These are phyloP conservation scores for Lablab purpureus DNA, from an alignment of 306 rosid genomes.

Conservation along the genomic window DNA sequence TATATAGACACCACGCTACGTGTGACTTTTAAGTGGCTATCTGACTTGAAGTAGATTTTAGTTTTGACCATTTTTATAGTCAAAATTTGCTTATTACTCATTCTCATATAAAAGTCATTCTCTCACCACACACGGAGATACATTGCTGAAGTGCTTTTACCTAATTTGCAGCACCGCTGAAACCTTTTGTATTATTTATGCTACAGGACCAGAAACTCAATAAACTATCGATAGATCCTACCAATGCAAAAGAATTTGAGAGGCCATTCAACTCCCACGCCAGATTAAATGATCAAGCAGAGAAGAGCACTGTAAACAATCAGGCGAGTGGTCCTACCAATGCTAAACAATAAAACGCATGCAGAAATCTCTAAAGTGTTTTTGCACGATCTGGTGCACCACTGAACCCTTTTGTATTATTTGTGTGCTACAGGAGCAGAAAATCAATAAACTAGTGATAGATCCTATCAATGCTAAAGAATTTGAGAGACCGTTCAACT, in stretches of 20 bases:
- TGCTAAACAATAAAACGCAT: background rate
- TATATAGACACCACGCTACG: background rate
- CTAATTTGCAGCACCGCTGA: constrained; percentile 4
- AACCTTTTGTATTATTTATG: constrained; percentile 18
- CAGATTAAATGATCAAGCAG: constrained; percentile 61
- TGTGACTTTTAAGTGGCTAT: background rate
- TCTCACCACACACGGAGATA: background rate
- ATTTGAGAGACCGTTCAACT: constrained; percentile 68
- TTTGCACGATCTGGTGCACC: constrained; percentile 24
- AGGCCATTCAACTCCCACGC: constrained; percentile 65
- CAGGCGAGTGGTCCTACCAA: constrained; percentile 51
- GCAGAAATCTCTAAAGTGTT: background rate
- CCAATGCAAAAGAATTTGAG: constrained; percentile 70
- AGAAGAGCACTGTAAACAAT: constrained; percentile 55
- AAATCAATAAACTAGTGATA: constrained; percentile 59
- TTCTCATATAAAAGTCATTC: background rate
- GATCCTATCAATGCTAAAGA: constrained; percentile 74
- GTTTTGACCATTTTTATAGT: background rate
- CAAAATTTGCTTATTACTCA: background rate
- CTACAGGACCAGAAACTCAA: constrained; percentile 78
- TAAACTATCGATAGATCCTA: constrained; percentile 66
- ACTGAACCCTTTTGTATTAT: constrained; percentile 22
- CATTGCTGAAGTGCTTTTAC: constrained; percentile 22
- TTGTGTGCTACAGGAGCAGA: constrained; percentile 70
- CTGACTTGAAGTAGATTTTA: background rate